Percentiles rank a stretch among this genome's conserved stretches.
Conservation (phyloP, 2,329 filamentous ascomycete genomes). For the Hypoxylon sp. region DNA sequence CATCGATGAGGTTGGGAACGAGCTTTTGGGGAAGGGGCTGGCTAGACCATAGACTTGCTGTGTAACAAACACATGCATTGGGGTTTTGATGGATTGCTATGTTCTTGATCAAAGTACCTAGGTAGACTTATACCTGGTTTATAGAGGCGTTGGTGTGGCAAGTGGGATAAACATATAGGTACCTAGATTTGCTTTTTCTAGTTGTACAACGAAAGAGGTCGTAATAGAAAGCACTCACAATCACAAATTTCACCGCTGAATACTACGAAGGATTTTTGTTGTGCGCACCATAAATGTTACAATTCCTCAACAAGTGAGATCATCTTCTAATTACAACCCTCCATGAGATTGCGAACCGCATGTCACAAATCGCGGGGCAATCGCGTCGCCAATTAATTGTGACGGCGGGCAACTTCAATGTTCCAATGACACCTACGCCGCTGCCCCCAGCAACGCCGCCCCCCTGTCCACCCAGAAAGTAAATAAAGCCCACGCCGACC, state of each 20-base stretch:
- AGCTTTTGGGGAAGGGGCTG: conserved; percentile 67
- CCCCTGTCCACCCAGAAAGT: conserved; percentile 36
- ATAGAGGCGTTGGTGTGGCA: conserved; percentile 7
- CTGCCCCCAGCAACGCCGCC: conserved; percentile 32
- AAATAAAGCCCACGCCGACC: conserved; percentile 32
- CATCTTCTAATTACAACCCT: conserved; percentile 1
- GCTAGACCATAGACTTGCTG: conserved; percentile 49
- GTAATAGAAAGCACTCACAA: neutral
- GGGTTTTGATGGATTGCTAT: too few relatives aligned
- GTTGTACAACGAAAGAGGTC: neutral
- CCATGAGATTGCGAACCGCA: neutral
- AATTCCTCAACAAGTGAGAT: neutral
- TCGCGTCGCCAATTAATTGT: conserved; percentile 1
- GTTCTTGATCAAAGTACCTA: too few relatives aligned
- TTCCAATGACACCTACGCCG: neutral
- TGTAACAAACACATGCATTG: neutral
- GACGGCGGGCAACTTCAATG: neutral
- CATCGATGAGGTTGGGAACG: conserved; percentile 67
- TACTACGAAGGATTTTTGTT: neutral
- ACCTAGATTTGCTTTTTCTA: neutral
- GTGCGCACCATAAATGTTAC: too few relatives aligned
- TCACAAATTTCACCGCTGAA: neutral
- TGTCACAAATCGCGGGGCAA: conserved; percentile 22
- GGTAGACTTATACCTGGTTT: neutral
- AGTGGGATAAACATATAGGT: neutral